Conservation (phyloP, 1,139 yeast species). For the Debaryomyces coudertii region DNA sequence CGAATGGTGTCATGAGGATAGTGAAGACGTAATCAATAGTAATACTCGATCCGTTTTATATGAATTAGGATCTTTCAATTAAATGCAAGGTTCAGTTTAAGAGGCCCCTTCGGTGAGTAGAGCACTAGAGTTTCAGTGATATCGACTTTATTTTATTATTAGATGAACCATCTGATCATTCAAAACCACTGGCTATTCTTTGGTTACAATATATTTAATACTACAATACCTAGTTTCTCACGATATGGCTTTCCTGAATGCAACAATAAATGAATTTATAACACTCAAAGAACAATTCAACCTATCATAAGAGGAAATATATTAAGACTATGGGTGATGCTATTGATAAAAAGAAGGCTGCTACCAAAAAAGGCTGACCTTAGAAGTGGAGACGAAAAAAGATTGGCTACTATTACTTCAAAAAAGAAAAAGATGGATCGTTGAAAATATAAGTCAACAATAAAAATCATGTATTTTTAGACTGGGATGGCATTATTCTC, state of each 20-base stretch:
- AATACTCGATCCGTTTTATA: background rate
- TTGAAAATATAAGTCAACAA: slow-evolving; percentile 6
- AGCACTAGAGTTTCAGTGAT: background rate
- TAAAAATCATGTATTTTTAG: slow-evolving; percentile 3
- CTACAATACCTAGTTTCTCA: slow-evolving; percentile 6
- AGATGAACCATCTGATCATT: slow-evolving; percentile 5
- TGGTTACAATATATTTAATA: background rate
- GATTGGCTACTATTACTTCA: slow-evolving; percentile 3
- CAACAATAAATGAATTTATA: slow-evolving; percentile 3
- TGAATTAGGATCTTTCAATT: background rate
- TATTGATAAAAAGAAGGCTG: slow-evolving; percentile 5
- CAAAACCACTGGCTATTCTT: slow-evolving; percentile 4
- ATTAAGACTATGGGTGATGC: no score
- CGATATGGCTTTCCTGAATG: slow-evolving; percentile 4
- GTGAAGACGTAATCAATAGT: background rate
- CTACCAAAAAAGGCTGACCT: background rate
- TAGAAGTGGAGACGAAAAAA: slow-evolving; percentile 7
- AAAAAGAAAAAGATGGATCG: slow-evolving; percentile 7
- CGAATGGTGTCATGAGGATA: slow-evolving; percentile 1
- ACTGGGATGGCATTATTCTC: background rate
- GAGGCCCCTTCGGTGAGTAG: background rate
- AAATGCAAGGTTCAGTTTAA: background rate
- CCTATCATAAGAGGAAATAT: no score
- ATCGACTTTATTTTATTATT: slow-evolving; percentile 4
- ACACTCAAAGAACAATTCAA: no score